These are phyloP conservation scores for Stagonosporopsis vannaccii DNA, from an alignment of 2,329 filamentous ascomycete genomes.

Conservation along the genomic window DNA sequence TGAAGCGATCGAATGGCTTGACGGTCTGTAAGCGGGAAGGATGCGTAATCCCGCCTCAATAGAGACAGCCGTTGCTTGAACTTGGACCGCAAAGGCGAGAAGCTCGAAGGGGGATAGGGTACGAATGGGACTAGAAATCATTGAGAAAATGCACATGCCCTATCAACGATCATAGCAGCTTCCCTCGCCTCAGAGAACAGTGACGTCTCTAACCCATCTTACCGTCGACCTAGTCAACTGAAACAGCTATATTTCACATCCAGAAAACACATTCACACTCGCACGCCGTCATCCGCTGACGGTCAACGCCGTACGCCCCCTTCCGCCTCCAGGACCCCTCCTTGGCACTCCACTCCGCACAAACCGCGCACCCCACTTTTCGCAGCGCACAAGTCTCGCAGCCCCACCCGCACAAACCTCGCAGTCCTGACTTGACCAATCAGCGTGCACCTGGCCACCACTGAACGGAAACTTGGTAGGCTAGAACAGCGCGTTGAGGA, in stretches of 20 bases:
- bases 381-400: conserved; percentile 11
- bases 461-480: not conserved
- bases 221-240: too few relatives aligned
- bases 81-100: not conserved
- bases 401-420: conserved; percentile 11
- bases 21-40: not conserved
- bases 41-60: not conserved
- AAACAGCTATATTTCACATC: too few relatives aligned
- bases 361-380: conserved; percentile 11
- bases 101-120: too few relatives aligned
- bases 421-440: conserved; percentile 8
- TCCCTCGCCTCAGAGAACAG: too few relatives aligned
- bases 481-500: not conserved
- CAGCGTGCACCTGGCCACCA: not conserved
- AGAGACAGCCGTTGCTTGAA: not conserved
- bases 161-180: too few relatives aligned
- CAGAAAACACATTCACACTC: too few relatives aligned
- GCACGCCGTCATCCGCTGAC: too few relatives aligned
- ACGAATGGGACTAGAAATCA: too few relatives aligned
- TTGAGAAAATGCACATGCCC: too few relatives aligned
- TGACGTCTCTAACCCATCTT: too few relatives aligned
- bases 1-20: not conserved
- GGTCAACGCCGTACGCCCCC: not conserved
- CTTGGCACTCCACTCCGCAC: conserved; percentile 15
- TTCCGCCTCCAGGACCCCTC: not conserved